phyloP scores from a whole-genome alignment of 1,284 basidiomycete genomes.

The Wallemia hederae region DNA sequence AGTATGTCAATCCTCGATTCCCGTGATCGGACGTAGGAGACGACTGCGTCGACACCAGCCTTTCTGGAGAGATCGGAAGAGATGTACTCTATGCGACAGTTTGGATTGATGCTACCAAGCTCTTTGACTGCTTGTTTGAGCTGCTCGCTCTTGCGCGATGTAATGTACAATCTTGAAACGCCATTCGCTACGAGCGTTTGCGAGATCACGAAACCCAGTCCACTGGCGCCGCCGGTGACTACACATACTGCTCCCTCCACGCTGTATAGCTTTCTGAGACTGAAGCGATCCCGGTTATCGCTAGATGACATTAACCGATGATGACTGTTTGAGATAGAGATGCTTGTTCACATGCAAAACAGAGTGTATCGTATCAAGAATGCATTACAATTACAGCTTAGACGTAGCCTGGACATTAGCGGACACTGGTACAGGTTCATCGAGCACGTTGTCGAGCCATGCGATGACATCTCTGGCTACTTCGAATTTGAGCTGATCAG shows the following conservation, averaged over 20 bases:
- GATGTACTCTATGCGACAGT: neutral
- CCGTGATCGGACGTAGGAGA: neutral
- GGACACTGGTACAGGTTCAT: neutral
- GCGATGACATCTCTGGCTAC: neutral
- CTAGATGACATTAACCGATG: neutral
- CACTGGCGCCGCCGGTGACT: constrained; percentile 21
- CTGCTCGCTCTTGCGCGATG: constrained; percentile 47
- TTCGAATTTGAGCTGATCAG: neutral
- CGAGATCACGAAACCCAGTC: constrained; percentile 53
- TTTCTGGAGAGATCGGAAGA: neutral
- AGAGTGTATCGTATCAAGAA: neutral
- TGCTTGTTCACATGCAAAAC: neutral
- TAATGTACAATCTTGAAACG: constrained; percentile 47
- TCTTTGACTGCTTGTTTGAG: constrained; percentile 37
- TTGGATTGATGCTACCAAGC: constrained; percentile 17
- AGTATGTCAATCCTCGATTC: constrained; percentile 24
- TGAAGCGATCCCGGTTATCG: neutral
- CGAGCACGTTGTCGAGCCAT: neutral
- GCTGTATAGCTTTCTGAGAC: neutral
- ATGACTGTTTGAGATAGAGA: neutral
- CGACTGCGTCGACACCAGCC: neutral
- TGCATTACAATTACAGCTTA: neutral
- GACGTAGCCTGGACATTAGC: no score
- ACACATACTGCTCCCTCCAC: neutral
- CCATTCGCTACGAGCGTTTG: constrained; percentile 50